These are phyloP conservation scores for Eucalyptus pumila DNA, from an alignment of 345 rosid genomes.

Conservation along the genomic window DNA sequence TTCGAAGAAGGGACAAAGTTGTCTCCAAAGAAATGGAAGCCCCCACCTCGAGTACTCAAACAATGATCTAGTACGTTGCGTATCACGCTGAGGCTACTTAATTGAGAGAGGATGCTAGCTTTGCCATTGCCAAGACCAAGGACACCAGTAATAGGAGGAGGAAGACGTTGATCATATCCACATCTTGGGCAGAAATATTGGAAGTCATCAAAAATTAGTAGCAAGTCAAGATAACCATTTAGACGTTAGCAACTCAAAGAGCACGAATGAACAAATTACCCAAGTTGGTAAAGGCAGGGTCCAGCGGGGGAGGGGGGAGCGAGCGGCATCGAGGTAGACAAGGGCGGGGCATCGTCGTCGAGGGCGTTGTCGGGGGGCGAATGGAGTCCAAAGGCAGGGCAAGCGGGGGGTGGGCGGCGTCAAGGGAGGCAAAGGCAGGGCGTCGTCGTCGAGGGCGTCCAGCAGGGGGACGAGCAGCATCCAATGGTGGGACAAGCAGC, in stretches of 20 bases:
- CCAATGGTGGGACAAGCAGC: too few species aligned
- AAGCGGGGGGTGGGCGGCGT: too few species aligned
- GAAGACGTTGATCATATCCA: slow-evolving; percentile 58
- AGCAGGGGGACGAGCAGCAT: too few species aligned
- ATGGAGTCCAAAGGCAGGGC: rapidly evolving
- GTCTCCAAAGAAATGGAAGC: slow-evolving; percentile 73
- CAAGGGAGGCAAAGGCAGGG: too few species aligned
- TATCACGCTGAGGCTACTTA: slow-evolving; percentile 19
- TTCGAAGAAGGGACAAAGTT: slow-evolving; percentile 46
- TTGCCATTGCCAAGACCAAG: slow-evolving; percentile 76
- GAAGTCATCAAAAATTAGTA: neutral
- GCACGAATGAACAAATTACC: neutral
- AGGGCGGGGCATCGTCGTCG: too few species aligned
- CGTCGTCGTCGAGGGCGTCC: too few species aligned
- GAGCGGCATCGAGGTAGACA: too few species aligned
- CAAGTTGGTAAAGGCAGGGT: too few species aligned
- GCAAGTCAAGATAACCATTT: neutral
- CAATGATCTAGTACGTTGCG: slow-evolving; percentile 68
- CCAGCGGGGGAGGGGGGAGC: too few species aligned
- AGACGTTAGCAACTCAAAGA: neutral
- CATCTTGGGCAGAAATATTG: slow-evolving; percentile 25
- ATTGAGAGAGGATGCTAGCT: slow-evolving; percentile 56
- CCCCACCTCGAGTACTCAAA: slow-evolving; percentile 58
- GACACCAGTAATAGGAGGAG: slow-evolving; percentile 61
- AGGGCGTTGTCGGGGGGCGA: too few species aligned